Conservation (phyloP, 495 filamentous ascomycete species). For the Penicillium malachiteum region DNA sequence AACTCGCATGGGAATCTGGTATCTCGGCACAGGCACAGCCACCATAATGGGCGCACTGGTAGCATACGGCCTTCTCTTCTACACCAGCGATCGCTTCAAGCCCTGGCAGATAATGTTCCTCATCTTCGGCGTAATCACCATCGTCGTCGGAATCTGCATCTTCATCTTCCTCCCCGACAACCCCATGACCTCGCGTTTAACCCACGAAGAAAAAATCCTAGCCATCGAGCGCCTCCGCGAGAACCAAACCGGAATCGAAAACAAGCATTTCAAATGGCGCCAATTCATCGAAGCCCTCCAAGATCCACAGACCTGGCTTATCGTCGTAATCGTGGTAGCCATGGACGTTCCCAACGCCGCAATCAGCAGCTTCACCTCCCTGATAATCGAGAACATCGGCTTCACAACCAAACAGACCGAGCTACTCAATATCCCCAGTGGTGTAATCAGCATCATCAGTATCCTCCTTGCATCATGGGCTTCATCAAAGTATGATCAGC, state of each 20-base stretch:
- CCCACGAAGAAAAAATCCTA: conserved; percentile 45
- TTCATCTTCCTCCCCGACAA: conserved; percentile 50
- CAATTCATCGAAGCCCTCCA: conserved; percentile 42
- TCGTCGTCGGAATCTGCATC: conserved; percentile 29
- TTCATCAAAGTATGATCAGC: conserved; percentile 43
- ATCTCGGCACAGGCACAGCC: conserved; percentile 56
- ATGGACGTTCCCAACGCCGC: conserved; percentile 29
- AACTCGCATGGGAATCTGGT: conserved; percentile 53
- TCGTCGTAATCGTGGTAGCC: conserved; percentile 29
- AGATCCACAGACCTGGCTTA: conserved; percentile 33
- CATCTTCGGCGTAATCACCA: conserved; percentile 48
- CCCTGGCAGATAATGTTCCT: conserved; percentile 67
- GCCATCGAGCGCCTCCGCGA: conserved; percentile 54
- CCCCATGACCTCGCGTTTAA: conserved; percentile 46
- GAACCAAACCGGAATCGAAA: conserved; percentile 56
- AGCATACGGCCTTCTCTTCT: conserved; percentile 59
- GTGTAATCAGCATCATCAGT: conserved; percentile 54
- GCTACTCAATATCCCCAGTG: conserved; percentile 64
- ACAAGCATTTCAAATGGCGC: conserved; percentile 53
- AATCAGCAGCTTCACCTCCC: conserved; percentile 32
- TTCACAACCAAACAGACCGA: conserved; percentile 55
- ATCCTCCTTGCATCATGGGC: conserved; percentile 50
- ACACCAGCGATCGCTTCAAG: conserved; percentile 48
- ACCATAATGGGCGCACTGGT: conserved; percentile 59
- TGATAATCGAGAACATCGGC: conserved; percentile 26